Conservation (phyloP, 2,329 filamentous ascomycete species). For the Monilinia fructigena region DNA sequence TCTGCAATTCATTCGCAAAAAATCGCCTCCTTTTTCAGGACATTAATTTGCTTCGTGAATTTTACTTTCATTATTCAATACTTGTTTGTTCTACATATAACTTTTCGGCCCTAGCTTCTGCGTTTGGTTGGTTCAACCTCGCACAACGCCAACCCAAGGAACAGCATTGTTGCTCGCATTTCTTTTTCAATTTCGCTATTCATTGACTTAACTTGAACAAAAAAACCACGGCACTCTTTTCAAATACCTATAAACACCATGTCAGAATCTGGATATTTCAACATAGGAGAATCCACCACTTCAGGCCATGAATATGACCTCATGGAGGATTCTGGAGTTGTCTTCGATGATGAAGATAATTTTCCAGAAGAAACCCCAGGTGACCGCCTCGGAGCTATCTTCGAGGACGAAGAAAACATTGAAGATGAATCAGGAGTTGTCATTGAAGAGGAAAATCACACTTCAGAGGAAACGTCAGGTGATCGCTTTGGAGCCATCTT, state of each 20-base stretch:
- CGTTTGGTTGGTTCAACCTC: constrained; percentile 3
- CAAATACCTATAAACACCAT: neutral
- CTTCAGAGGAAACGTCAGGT: constrained; percentile 10
- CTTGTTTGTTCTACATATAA: constrained; percentile 2
- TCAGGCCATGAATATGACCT: constrained; percentile 9
- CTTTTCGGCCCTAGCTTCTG: constrained; percentile 1
- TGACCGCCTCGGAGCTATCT: constrained; percentile 12
- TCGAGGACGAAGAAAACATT: constrained; percentile 12
- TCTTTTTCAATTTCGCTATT: neutral
- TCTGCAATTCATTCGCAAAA: constrained; percentile 12
- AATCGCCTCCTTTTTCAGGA: constrained; percentile 11
- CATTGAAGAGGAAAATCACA: constrained; percentile 11
- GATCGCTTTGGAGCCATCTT: constrained; percentile 11
- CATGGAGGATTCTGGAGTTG: constrained; percentile 18
- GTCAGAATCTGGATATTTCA: constrained; percentile 19
- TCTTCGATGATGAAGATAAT: constrained; percentile 17
- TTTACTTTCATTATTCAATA: neutral
- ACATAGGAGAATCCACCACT: neutral
- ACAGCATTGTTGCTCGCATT: neutral
- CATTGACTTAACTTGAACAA: constrained; percentile 1
- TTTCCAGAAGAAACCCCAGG: constrained; percentile 15
- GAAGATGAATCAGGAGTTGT: constrained; percentile 8
- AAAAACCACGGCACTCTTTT: constrained; percentile 20
- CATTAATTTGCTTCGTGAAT: constrained; percentile 20
- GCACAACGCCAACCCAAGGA: neutral